Base-by-base conservation (phyloP, 176 grass and related monocot species). In the Zea luxurians region DNA sequence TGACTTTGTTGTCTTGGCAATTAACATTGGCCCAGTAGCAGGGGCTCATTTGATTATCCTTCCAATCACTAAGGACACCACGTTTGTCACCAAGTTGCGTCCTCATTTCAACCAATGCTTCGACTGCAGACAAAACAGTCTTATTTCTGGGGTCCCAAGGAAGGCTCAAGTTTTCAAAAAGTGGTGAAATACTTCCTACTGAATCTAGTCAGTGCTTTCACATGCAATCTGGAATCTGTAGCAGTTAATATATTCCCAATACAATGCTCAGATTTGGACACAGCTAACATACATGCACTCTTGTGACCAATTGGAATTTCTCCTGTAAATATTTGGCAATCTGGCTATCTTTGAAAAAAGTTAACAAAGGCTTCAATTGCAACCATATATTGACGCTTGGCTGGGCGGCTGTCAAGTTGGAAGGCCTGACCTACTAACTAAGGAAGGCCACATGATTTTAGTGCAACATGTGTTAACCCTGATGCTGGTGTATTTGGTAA, bases 31-130 rank as follows among this genome's bases (percentile, higher is more conserved):
- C 1, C 74, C 70, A 90, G 15, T 57, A 45, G 86, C 89, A 97
- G 10, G 91, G 71, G 69, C n/a, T 82, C 44, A 90, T 83, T 93
- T 87, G 91, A 88, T 97, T 92, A 48, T 50, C 9, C 38, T 17
- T 47, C 94, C 94, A 97, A 34, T 60, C 11, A 4, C 75, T 43
- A 38, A 97, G 73, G 57, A 80, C 73, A 86, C 43, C 66, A 7
- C 8, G 27, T 11, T 18, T 72, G 78, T 84, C 89, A 2, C n/a
- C 79, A 61, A 97, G 82, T 54, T 72, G 40, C 54, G 4, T n/a
- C 75, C 71, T 97, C 87, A 93, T 90, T 50, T 88, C 82, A 58
- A 47, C n/a, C n/a, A 97, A 62, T 63, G 60, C 80, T 8, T 40
- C 20, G 37, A 41, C 91, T 88, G 73, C 3, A 2, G 38, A 54